Evolutionary conservation across 2,329 filamentous ascomycete species (phyloP).

Genomic region (Didymella glomerata): DNA sequence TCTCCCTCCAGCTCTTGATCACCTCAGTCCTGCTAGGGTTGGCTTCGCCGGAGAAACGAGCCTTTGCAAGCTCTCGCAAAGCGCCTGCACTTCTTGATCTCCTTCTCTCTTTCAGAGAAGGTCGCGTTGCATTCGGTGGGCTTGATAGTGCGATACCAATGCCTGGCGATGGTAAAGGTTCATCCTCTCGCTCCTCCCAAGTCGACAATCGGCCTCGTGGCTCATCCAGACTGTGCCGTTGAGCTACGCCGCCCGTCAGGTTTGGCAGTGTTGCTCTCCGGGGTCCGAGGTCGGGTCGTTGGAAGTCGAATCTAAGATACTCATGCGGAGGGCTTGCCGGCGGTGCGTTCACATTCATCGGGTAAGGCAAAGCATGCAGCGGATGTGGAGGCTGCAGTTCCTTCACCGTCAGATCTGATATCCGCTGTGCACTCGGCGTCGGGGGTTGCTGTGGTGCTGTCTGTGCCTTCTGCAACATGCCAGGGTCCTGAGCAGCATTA

Average conservation of each 20-base stretch:
- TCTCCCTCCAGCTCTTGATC: slow-evolving; percentile 49
- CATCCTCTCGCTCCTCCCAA: slow-evolving; percentile 45
- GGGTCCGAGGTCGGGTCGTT: slow-evolving; percentile 34
- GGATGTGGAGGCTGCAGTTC: slow-evolving; percentile 48
- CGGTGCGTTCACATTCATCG: slow-evolving; percentile 54
- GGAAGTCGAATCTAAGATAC: slow-evolving; percentile 45
- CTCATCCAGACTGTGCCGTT: slow-evolving; percentile 43
- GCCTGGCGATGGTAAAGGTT: slow-evolving; percentile 38
- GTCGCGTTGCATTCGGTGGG: slow-evolving; percentile 29
- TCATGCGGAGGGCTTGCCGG: slow-evolving; percentile 47
- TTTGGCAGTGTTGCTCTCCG: slow-evolving; percentile 50
- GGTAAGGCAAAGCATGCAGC: slow-evolving; percentile 49
- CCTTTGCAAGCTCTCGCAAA: slow-evolving; percentile 44
- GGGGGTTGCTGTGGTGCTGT: slow-evolving; percentile 19
- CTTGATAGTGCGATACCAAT: slow-evolving; percentile 50
- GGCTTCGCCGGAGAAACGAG: slow-evolving; percentile 33
- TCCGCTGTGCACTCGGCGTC: slow-evolving; percentile 36
- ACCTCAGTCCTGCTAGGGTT: slow-evolving; percentile 44
- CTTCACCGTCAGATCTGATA: slow-evolving; percentile 47
- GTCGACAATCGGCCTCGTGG: slow-evolving; percentile 33
- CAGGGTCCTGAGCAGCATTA: slow-evolving; percentile 41
- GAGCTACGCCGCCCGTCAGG: slow-evolving; percentile 33
- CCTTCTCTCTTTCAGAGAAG: slow-evolving; percentile 38
- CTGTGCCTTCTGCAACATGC: slow-evolving; percentile 29
- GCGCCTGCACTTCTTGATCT: slow-evolving; percentile 51